A percentile compares a stretch with the other conserved stretches of the same genome.
Conservation (phyloP, 441 rosid genomes). For the Erodium chrysanthum region DNA sequence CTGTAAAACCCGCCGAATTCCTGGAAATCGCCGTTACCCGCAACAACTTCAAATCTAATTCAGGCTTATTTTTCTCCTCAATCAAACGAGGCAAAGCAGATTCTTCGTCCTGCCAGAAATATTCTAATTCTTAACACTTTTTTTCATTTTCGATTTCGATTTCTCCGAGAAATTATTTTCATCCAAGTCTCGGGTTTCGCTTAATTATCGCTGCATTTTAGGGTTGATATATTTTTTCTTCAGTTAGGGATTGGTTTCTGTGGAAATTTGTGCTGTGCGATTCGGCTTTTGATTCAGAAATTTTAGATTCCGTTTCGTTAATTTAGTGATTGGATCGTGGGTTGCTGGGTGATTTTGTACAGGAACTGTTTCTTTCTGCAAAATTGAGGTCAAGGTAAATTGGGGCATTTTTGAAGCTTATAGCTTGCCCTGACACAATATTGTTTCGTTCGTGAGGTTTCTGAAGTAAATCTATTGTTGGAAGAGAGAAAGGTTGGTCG, state of each 20-base stretch:
- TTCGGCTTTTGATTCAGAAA: conserved; percentile 6
- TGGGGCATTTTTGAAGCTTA: conserved; percentile 16
- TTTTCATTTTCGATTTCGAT: background rate
- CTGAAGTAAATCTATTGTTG: conserved; percentile 15
- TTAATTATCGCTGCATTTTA: background rate
- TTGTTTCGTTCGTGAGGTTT: background rate
- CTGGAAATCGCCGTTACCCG: no score
- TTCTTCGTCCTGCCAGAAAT: background rate
- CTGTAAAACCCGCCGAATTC: no score
- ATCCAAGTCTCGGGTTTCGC: background rate
- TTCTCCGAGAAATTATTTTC: background rate
- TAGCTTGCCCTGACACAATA: conserved; percentile 8
- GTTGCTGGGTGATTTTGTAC: conserved; percentile 17
- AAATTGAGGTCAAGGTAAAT: background rate
- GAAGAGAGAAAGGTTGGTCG: conserved; percentile 14
- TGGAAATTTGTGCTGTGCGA: background rate
- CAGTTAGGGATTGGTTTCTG: background rate
- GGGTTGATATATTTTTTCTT: background rate
- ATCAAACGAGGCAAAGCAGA: no score
- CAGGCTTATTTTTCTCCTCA: no score
- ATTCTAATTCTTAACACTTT: background rate
- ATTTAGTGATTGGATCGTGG: conserved; percentile 13
- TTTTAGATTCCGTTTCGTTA: background rate
- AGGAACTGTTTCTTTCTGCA: conserved; percentile 7
- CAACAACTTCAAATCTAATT: no score